Conservation (phyloP, 1,139 yeast genomes). For the Candida sanyaensis region DNA sequence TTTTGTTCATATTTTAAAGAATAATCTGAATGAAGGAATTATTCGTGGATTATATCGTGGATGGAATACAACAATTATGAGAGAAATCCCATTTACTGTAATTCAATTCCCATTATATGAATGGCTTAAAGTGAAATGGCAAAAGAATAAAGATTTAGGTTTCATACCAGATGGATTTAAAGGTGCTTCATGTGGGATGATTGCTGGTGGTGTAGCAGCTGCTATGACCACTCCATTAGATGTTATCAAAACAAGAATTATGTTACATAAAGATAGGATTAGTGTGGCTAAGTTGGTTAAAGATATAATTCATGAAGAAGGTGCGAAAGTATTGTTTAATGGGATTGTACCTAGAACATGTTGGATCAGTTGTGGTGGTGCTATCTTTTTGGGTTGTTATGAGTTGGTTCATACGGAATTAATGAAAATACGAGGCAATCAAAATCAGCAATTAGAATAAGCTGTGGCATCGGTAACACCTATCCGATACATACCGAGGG, state of each 20-base stretch:
- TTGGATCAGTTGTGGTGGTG: conserved; percentile 99
- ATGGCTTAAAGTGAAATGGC: conserved; percentile 63
- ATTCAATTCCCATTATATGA: conserved; percentile 96
- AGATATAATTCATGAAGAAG: conserved; percentile 62
- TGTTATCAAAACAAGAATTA: conserved; percentile 86
- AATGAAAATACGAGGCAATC: background rate
- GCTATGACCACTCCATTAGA: conserved; percentile 93
- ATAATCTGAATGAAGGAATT: conserved; percentile 73
- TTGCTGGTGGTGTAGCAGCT: conserved; percentile 95
- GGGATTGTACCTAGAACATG: conserved; percentile 94
- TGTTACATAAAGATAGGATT: conserved; percentile 64
- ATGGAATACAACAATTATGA: conserved; percentile 85
- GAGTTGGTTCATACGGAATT: conserved; percentile 57
- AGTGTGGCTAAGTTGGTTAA: conserved; percentile 47
- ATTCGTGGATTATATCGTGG: conserved; percentile 85
- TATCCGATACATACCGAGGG: too few species aligned
- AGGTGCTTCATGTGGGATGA: conserved; percentile 92
- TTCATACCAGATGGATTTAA: conserved; percentile 41
- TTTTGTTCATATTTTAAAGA: conserved; percentile 55
- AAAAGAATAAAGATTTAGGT: conserved; percentile 22
- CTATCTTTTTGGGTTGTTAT: conserved; percentile 91
- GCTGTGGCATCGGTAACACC: background rate
- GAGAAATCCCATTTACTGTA: conserved; percentile 95
- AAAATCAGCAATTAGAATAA: background rate
- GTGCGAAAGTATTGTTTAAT: conserved; percentile 63